Base-by-base conservation (phyloP, 306 rosid species). In the Cicer chorassanicum region DNA sequence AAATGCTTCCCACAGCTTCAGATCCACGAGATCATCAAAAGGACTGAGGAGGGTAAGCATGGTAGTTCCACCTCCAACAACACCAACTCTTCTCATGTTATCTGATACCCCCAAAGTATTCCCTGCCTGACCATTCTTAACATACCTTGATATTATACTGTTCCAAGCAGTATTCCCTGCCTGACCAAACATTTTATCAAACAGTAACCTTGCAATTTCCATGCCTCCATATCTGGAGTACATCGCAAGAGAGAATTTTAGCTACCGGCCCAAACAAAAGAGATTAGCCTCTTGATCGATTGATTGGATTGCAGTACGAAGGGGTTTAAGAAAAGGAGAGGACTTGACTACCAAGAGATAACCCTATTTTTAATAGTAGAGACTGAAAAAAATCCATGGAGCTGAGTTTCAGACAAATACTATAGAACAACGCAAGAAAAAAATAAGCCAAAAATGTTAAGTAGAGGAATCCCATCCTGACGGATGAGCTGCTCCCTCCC, bases 151-250 rank as follows among this genome's bases (percentile, higher is more conserved):
- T 57, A 87, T 56, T 72, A 83, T 49, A 7, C 84, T 82, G 55
- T 82, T 87, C 87, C 91, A 82, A 78, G 88, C 82, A 65, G 83
- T 77, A 16, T 16, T 16, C 18, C 18, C 18, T 16, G 18, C 90
- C 60, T 77, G 85, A 55, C 15, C 70, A 50, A 72, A 82, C 87
- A 84, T 87, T 83, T 64, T 78, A 84, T 82, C 91, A 74, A 87
- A 89, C 88, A 87, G 6, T 82, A 77, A 44, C 78, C 79, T 51
- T 4, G 89, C 89, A 38, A 8, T 51, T 14, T 13, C 80, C 81
- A 84, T 55, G 15, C 81, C 78, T 65, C 92, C 84, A 73, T 87
- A 82, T 19, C 78, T 87, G 1, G 21, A 13, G 48, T 85, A 83
- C 87, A 89, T 78, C 0, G 77, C 83, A 11, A 45, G 14, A 89